Evolutionary conservation across 2,329 filamentous ascomycete species (phyloP).

Genomic region (Xylariaceae sp.): DNA sequence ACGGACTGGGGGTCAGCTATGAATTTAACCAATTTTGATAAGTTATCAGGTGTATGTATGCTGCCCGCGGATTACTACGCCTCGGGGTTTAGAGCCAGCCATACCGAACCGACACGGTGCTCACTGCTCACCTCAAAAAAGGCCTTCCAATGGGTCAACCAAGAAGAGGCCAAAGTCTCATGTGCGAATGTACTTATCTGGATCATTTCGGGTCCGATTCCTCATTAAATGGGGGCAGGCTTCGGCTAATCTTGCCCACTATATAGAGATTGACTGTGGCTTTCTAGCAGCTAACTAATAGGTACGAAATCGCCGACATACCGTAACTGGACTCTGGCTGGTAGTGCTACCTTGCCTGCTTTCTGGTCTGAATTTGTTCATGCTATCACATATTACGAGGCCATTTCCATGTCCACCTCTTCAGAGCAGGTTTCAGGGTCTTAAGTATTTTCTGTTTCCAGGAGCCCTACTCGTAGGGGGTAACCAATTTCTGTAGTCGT

Average conservation of each 20-base stretch:
- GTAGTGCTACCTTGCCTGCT: too few relatives aligned
- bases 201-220: too few relatives aligned
- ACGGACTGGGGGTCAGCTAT: background rate
- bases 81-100: background rate
- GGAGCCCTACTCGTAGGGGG: too few relatives aligned
- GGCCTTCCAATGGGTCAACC: too few relatives aligned
- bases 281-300: background rate
- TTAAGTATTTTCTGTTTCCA: too few relatives aligned
- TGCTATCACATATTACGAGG: too few relatives aligned
- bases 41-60: background rate
- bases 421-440: too few relatives aligned
- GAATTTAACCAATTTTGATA: background rate
- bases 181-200: too few relatives aligned
- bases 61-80: background rate
- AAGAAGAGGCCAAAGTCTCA: too few relatives aligned
- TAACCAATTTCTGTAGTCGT: too few relatives aligned
- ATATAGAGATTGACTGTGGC: background rate
- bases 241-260: background rate
- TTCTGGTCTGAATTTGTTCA: too few relatives aligned
- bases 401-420: too few relatives aligned
- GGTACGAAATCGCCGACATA: background rate
- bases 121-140: background rate
- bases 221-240: background rate
- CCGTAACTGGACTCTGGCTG: background rate
- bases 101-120: background rate